phyloP scores from a whole-genome alignment of 2,329 filamentous ascomycete genomes.

The Diaporthe sp. region DNA sequence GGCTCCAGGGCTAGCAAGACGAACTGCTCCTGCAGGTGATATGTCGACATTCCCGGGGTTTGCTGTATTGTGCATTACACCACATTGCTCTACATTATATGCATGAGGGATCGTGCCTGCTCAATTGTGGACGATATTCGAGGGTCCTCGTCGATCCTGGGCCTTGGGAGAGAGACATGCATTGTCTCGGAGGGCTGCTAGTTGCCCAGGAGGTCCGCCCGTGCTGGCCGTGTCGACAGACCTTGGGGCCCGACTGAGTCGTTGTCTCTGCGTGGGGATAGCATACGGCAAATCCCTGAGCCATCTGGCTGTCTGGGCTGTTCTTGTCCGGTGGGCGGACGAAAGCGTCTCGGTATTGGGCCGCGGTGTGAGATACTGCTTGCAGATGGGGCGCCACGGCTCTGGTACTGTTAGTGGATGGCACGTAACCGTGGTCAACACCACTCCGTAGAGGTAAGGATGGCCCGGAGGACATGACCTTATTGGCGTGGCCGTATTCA shows the following conservation, averaged over 20 bases:
- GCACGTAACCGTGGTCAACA: constrained; percentile 4
- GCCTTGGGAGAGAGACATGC: neutral
- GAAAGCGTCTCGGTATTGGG: neutral
- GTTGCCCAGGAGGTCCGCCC: neutral
- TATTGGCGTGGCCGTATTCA: neutral
- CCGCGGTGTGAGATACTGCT: constrained; percentile 4
- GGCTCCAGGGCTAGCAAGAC: constrained; percentile 16
- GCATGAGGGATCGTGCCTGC: constrained; percentile 30
- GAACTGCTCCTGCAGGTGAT: constrained; percentile 23
- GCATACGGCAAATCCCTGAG: neutral
- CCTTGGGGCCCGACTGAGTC: neutral
- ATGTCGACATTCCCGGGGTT: constrained; percentile 15
- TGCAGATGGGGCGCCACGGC: neutral
- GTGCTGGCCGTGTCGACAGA: neutral
- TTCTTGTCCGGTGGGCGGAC: neutral
- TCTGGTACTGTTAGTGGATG: neutral
- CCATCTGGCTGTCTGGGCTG: neutral
- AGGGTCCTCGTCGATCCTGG: constrained; percentile 13
- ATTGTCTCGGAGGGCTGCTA: neutral
- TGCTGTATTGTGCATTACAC: constrained; percentile 13
- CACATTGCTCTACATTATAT: constrained; percentile 28
- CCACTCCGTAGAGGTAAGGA: neutral
- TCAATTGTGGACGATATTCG: constrained; percentile 18
- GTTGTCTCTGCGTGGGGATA: neutral
- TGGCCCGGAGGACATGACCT: neutral